phyloP scores from a whole-genome alignment of 768 basidiomycete genomes.

The Leccinum barrowsii region DNA sequence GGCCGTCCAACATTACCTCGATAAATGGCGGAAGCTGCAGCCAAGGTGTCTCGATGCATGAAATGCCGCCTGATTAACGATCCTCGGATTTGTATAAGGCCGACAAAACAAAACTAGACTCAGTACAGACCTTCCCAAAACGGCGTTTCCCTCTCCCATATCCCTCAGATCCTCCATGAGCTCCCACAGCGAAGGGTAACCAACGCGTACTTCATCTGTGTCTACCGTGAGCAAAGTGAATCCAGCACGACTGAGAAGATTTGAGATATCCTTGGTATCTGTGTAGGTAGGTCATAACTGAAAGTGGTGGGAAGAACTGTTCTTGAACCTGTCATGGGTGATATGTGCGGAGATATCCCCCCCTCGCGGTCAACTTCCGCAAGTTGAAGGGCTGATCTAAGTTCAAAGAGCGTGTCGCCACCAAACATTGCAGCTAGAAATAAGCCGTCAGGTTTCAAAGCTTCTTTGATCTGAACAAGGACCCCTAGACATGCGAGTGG shows the following conservation, averaged over 20 bases:
- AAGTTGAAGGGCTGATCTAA: constrained; percentile 90
- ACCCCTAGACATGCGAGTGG: constrained; percentile 47
- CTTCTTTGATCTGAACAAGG: constrained; percentile 82
- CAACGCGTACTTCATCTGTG: constrained; percentile 86
- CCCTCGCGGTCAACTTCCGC: constrained; percentile 94
- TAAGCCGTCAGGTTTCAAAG: constrained; percentile 84
- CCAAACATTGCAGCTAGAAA: constrained; percentile 95
- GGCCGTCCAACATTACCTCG: constrained; percentile 50
- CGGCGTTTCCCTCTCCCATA: constrained; percentile 96
- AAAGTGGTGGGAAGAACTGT: neutral
- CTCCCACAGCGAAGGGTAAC: constrained; percentile 96
- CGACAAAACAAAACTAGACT: neutral
- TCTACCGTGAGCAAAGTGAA: constrained; percentile 94
- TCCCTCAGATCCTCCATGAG: constrained; percentile 88
- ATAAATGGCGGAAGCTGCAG: constrained; percentile 92
- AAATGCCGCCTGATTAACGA: constrained; percentile 50
- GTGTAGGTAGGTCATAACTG: constrained; percentile 5
- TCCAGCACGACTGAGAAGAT: constrained; percentile 87
- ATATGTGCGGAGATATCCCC: constrained; percentile 93
- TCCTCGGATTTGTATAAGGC: neutral
- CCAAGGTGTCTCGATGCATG: constrained; percentile 79
- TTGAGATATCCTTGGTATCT: constrained; percentile 94
- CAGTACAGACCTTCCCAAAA: constrained; percentile 67
- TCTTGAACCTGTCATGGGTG: constrained; percentile 89
- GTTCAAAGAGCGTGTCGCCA: constrained; percentile 93